Evolutionary conservation across 371 early-diverging fungal species (phyloP), one percentile per base, ranked within the genome.

Genomic region (Dichotomocladium elegans): DNA sequence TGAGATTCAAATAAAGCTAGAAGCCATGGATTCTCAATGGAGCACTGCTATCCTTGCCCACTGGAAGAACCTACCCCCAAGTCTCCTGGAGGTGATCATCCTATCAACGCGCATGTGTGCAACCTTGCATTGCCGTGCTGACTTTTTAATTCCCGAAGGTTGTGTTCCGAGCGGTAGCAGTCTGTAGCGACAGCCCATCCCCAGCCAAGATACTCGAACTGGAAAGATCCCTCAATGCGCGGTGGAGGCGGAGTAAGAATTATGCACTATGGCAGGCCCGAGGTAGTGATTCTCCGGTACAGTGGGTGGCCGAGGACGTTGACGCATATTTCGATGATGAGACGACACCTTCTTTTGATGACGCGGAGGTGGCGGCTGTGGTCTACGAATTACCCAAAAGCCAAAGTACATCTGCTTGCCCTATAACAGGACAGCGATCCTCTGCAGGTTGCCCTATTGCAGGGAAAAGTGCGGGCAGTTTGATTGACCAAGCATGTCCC

Each of bases 191-290:
- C 27, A 26, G 34, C 4, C 56, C 25, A 51, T 40, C 28, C 11
- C 64, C 64, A 3, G 7, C 25, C 0, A 56, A 75, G 3, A 29
- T 68, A 12, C 52, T 73, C 3, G 46, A 34, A 2, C 30, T 73
- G 3, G 74, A 77, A 58, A 29, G 48, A 15, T 37, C 26, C 4
- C 28, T 77, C 22, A 72, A 72, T 31, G 48, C 50, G 5, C 60
- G 63, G 37, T 77, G 77, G 77, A 53, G 77, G 11, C 61, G 59
- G 22, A 61, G 64, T 3, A 40, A 57, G 8, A 70, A 77, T 29
- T 77, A 69, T 33, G 47, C 61, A 21, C 35, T 25, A 58, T 75
- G 67, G 69, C 8, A 17, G 26, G 8, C 10, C n/a, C 9, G 31
- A 10, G 17, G 31, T 21, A 11, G 35, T 22, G 25, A 30, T 5